A percentile compares a stretch with the other conserved stretches of the same genome.
These are phyloP conservation scores for Cymbomonas tetramitiformis DNA, from an alignment of 139 green algal genomes.

Conservation along the genomic window DNA sequence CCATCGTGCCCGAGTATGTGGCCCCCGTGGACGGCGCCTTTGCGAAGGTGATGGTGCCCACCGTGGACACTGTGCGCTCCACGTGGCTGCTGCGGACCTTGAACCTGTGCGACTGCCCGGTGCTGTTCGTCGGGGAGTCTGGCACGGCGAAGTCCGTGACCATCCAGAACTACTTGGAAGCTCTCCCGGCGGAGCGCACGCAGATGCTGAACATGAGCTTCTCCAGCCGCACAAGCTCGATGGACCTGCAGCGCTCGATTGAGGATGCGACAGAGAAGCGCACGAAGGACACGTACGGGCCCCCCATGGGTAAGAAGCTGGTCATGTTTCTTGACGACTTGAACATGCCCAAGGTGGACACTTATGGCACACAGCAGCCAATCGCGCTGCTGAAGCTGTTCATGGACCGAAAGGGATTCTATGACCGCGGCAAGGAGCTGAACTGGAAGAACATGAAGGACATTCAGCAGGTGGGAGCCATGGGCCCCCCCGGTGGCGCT, in stretches of 20 bases:
- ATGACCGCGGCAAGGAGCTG: constrained; percentile 74
- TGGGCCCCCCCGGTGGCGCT: constrained; percentile 67
- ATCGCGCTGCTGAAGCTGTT: constrained; percentile 68
- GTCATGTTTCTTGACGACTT: constrained; percentile 69
- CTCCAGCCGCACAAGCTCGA: constrained; percentile 38
- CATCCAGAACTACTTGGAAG: constrained; percentile 45
- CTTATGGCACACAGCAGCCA: constrained; percentile 67
- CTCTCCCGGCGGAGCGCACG: constrained; percentile 30
- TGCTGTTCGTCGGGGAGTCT: constrained; percentile 56
- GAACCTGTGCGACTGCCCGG: constrained; percentile 24
- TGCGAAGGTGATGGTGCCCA: constrained; percentile 68
- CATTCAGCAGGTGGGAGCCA: constrained; percentile 56
- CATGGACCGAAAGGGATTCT: constrained; percentile 51
- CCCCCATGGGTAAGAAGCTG: constrained; percentile 58
- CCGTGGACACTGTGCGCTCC: constrained; percentile 55
- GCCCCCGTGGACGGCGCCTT: constrained; percentile 46
- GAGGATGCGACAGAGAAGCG: constrained; percentile 62
- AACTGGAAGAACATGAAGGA: constrained; percentile 84
- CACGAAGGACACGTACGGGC: constrained; percentile 66
- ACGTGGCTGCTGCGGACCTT: constrained; percentile 19
- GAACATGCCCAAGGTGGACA: constrained; percentile 66
- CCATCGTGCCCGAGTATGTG: constrained; percentile 42
- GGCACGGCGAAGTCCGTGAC: constrained; percentile 66
- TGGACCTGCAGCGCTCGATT: constrained; percentile 51
- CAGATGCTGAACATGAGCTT: constrained; percentile 58